Evolutionary conservation across 441 rosid genomes (phyloP).

Genomic region (Kokia cookei): DNA sequence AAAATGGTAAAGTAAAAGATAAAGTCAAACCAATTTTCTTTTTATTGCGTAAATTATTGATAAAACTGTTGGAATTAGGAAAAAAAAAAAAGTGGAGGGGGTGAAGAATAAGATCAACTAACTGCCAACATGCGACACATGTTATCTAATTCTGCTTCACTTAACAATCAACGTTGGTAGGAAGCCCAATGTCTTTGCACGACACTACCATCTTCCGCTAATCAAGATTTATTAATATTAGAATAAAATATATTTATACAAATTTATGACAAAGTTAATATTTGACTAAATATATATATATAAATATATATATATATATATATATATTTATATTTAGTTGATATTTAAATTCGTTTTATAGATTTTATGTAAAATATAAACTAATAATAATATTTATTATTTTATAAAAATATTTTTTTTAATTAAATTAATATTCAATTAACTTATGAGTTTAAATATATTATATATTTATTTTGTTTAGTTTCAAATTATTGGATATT

Average conservation of each 20-base stretch:
- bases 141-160: conserved; percentile 5
- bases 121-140: neutral
- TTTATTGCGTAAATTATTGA: neutral
- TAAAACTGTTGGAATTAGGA: neutral
- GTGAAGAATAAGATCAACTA: neutral
- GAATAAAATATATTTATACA: too few relatives aligned
- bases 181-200: neutral
- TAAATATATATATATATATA: too few relatives aligned
- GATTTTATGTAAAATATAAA: too few relatives aligned
- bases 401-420: too few relatives aligned
- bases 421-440: too few relatives aligned
- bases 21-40: neutral
- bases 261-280: too few relatives aligned
- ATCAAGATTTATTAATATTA: neutral
- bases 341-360: too few relatives aligned
- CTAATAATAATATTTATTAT: too few relatives aligned
- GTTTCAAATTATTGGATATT: neutral
- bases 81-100: neutral
- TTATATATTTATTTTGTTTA: neutral
- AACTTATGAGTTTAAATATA: too few relatives aligned
- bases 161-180: neutral
- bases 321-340: too few relatives aligned
- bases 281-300: too few relatives aligned
- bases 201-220: neutral
- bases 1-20: too few relatives aligned